These are phyloP conservation scores for Lophium mytilinum DNA, from an alignment of 495 filamentous ascomycete genomes.

Conservation along the genomic window DNA sequence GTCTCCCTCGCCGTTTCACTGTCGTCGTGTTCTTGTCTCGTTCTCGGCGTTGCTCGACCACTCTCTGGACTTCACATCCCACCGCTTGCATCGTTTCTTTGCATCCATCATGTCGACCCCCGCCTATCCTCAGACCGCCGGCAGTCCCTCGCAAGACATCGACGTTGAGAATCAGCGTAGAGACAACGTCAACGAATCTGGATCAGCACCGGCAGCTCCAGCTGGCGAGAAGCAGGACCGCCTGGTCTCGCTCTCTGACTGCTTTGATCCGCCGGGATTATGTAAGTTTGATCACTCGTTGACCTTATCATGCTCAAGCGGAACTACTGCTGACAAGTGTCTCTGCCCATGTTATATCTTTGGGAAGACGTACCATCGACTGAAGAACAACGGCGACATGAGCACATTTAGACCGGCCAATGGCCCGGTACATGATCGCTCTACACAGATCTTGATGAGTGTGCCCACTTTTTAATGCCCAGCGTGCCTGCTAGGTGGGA, in stretches of 20 bases:
- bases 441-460: too few species aligned
- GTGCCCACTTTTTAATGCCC: too few species aligned
- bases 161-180: slow-evolving; percentile 31
- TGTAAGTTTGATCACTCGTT: slow-evolving; percentile 4
- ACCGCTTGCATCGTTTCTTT: too few species aligned
- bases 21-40: too few species aligned
- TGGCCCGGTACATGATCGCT: too few species aligned
- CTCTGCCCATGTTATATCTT: slow-evolving; percentile 39
- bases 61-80: too few species aligned
- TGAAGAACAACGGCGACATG: slow-evolving; percentile 34
- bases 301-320: not conserved
- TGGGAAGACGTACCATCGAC: slow-evolving; percentile 40
- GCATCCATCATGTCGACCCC: not conserved
- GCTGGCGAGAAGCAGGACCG: slow-evolving; percentile 24
- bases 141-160: slow-evolving; percentile 24
- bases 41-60: too few species aligned
- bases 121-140: not conserved
- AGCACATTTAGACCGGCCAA: slow-evolving; percentile 36
- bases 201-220: slow-evolving; percentile 28
- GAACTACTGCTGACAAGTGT: not conserved
- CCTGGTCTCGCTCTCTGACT: slow-evolving; percentile 30
- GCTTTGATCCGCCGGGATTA: slow-evolving; percentile 34
- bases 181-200: slow-evolving; percentile 31
- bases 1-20: too few species aligned
- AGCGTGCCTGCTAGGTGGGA: too few species aligned